phyloP scores from a whole-genome alignment of 306 rosid species.

The Albizia julibrissin region DNA sequence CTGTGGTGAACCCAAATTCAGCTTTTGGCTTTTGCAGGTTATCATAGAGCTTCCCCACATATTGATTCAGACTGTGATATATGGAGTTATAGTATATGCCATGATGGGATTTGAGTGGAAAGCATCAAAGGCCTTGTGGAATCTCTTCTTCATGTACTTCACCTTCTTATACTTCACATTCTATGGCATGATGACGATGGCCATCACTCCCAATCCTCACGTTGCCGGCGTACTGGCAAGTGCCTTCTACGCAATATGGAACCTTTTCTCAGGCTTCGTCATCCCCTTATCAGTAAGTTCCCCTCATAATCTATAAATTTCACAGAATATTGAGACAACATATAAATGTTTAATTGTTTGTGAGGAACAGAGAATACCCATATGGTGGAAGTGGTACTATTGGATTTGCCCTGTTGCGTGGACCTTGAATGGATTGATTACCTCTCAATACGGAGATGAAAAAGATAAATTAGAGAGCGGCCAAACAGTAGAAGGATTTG shows the following conservation, averaged over 20 bases:
- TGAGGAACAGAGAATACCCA: constrained; percentile 71
- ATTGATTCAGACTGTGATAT: constrained; percentile 41
- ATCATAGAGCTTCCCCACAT: constrained; percentile 48
- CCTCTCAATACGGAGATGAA: constrained; percentile 72
- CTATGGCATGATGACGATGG: constrained; percentile 58
- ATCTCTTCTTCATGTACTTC: constrained; percentile 49
- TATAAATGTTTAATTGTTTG: background rate
- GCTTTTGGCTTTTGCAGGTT: constrained; percentile 33
- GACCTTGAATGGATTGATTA: constrained; percentile 73
- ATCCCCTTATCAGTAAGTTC: constrained; percentile 51
- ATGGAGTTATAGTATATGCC: constrained; percentile 44
- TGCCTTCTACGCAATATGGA: constrained; percentile 40
- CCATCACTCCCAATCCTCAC: constrained; percentile 47
- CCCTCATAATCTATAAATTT: background rate
- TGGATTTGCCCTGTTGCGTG: constrained; percentile 85
- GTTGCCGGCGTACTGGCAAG: constrained; percentile 28
- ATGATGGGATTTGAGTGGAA: constrained; percentile 59
- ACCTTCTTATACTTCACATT: constrained; percentile 50
- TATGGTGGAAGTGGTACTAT: constrained; percentile 92
- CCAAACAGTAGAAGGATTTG: constrained; percentile 60
- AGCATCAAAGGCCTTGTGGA: constrained; percentile 41
- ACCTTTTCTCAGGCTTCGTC: constrained; percentile 49
- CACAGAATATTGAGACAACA: background rate
- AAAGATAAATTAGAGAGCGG: constrained; percentile 61
- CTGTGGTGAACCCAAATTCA: background rate